Percentiles rank a stretch among this genome's conserved stretches.
These are phyloP conservation scores for Trypanosoma platydactyli DNA, from an alignment of 208 protist genomes.

Conservation along the genomic window DNA sequence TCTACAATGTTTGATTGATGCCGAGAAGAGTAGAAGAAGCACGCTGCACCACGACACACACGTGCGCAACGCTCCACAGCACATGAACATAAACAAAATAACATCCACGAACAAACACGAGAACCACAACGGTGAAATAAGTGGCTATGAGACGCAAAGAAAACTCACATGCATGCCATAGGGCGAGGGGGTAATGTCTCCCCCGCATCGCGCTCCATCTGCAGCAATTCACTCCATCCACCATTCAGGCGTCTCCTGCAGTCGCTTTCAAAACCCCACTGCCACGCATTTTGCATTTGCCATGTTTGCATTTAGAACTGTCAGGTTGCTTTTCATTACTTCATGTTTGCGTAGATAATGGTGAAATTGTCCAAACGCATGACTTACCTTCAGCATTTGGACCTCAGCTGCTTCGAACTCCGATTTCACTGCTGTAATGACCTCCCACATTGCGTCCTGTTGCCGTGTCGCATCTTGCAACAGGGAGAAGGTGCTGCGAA, in stretches of 20 bases:
- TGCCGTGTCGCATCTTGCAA: neutral
- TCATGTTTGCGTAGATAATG: constrained; percentile 6
- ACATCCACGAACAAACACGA: too few relatives aligned
- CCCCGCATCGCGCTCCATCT: neutral
- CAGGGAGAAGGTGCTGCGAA: constrained; percentile 7
- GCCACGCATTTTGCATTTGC: constrained; percentile 17
- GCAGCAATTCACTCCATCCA: neutral
- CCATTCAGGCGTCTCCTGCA: constrained; percentile 15
- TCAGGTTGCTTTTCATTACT: constrained; percentile 10
- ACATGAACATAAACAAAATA: too few relatives aligned
- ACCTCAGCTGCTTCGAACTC: neutral
- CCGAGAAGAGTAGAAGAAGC: too few relatives aligned
- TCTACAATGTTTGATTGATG: too few relatives aligned
- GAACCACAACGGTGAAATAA: too few relatives aligned
- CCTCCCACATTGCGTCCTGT: neutral
- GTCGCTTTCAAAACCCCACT: neutral
- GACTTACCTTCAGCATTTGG: neutral
- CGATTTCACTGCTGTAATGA: neutral
- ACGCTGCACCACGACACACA: too few relatives aligned
- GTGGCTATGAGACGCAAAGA: too few relatives aligned
- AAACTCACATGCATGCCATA: neutral
- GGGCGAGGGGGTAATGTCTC: too few relatives aligned
- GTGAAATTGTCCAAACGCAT: constrained; percentile 3
- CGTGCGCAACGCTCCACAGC: too few relatives aligned
- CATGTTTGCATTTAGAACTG: constrained; percentile 12